Evolutionary conservation across 106 monocot species (phyloP).

Genomic region (Allium cepa): DNA sequence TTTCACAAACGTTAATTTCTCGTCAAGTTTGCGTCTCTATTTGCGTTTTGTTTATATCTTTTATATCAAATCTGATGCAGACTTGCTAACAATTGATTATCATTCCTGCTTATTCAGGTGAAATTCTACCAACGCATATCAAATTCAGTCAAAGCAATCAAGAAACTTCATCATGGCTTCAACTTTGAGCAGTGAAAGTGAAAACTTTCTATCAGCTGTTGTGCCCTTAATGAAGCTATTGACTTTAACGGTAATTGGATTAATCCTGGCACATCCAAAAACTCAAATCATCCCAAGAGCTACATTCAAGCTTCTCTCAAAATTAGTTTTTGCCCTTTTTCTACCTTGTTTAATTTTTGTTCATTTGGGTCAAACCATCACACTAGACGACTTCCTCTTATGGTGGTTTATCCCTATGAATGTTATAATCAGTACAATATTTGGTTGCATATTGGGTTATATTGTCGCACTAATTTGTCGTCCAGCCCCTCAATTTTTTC

Average conservation of each 20-base stretch:
- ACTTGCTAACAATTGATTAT: too few relatives aligned
- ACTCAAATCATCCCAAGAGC: slow-evolving; percentile 62
- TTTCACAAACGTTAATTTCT: too few relatives aligned
- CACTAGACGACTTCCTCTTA: slow-evolving; percentile 25
- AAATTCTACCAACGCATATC: too few relatives aligned
- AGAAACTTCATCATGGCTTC: not conserved
- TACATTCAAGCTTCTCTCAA: slow-evolving; percentile 86
- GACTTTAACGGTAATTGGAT: slow-evolving; percentile 66
- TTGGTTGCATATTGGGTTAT: slow-evolving; percentile 76
- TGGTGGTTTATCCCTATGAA: slow-evolving; percentile 97
- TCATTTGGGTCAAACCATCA: slow-evolving; percentile 78
- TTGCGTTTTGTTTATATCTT: too few relatives aligned
- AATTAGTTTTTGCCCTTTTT: slow-evolving; percentile 93
- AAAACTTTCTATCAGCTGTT: slow-evolving; percentile 38
- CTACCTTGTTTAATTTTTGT: slow-evolving; percentile 94
- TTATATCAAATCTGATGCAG: too few relatives aligned
- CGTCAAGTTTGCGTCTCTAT: too few relatives aligned
- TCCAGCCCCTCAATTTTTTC: slow-evolving; percentile 63
- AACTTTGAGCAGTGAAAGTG: not conserved
- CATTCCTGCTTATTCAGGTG: too few relatives aligned
- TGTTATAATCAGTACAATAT: slow-evolving; percentile 61
- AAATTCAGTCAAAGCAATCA: too few relatives aligned
- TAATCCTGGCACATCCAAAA: slow-evolving; percentile 64
- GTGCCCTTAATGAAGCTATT: slow-evolving; percentile 84
- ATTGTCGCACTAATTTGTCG: slow-evolving; percentile 60